Evolutionary conservation across 805 yeast genomes (phyloP).

Genomic region (Candida koratica): DNA sequence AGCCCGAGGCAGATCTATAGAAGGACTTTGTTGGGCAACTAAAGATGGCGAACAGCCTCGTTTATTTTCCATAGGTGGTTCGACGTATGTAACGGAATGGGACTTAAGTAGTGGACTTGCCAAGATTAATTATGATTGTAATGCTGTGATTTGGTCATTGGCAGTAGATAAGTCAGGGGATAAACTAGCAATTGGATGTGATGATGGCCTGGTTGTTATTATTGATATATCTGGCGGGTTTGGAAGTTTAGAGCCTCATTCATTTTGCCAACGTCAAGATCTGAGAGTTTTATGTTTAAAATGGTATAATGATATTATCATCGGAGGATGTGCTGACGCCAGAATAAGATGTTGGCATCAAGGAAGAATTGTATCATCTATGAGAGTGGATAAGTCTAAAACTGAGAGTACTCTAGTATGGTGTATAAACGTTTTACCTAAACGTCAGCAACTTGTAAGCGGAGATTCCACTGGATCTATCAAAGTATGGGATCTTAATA

Average conservation of each 20-base stretch:
- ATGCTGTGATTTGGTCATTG: slow-evolving; percentile 91
- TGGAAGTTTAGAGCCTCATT: slow-evolving; percentile 75
- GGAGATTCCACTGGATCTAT: slow-evolving; percentile 96
- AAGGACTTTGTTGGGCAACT: slow-evolving; percentile 79
- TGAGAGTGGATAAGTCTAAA: slow-evolving; percentile 88
- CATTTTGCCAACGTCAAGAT: slow-evolving; percentile 77
- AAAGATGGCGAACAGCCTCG: slow-evolving; percentile 59
- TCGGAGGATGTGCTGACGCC: slow-evolving; percentile 97
- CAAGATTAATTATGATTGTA: slow-evolving; percentile 73
- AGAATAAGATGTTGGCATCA: slow-evolving; percentile 78
- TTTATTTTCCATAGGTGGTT: slow-evolving; percentile 90
- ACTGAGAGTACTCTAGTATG: slow-evolving; percentile 88
- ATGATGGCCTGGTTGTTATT: slow-evolving; percentile 85
- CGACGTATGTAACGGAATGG: slow-evolving; percentile 91
- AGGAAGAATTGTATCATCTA: slow-evolving; percentile 73
- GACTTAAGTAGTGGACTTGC: slow-evolving; percentile 72
- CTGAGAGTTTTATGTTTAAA: slow-evolving; percentile 73
- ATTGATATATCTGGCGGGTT: slow-evolving; percentile 81
- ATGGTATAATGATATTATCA: slow-evolving; percentile 67
- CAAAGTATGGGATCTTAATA: slow-evolving; percentile 86
- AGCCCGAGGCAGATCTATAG: slow-evolving; percentile 78
- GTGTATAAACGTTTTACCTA: slow-evolving; percentile 67
- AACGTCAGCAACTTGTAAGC: slow-evolving; percentile 71
- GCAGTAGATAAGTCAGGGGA: slow-evolving; percentile 58
- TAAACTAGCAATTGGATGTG: slow-evolving; percentile 86